Base-by-base conservation (phyloP, 140 eudicot species). In the Erigeron philadelphicus region DNA sequence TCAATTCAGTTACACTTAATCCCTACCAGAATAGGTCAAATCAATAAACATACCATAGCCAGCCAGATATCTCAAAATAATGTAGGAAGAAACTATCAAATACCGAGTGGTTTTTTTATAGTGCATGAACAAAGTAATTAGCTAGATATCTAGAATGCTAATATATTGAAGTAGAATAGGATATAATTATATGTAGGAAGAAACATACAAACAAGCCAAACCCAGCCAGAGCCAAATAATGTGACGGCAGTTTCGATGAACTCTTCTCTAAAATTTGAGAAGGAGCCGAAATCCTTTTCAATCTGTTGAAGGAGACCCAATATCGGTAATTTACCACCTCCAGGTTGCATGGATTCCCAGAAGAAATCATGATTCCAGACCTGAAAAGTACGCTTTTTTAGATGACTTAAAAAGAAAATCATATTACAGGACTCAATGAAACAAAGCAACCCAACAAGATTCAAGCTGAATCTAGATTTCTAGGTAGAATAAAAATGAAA, bases 311-410 rank as follows among this genome's bases (percentile, higher is more conserved):
- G 84, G 53, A 93, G 78, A 66, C 93, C 94, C 84, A 89, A 59
- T 49, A 75, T 79, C 0, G 98, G 98, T 77, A 75, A 64, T 47
- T 80, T 80, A 31, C 98, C 95, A 4, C 98, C 98, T 66, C 94
- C 96, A n/a, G 98, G 95, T 80, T 89, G 95, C 96, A 93, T 89
- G 31, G 96, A 84, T 75, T 93, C 98, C 98, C 98, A 93, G 77
- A 93, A 93, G 83, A 93, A 93, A 82, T 93, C 90, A 74, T 93
- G 98, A 80, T 93, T 93, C 96, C 96, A 93, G 9, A 89, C 95
- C 98, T 81, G 77, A 11, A 79, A 73, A 10, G 35, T 13, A 45
- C 63, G 58, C 8, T 42, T 59, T 15, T 61, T 9, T 38, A 41
- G 23, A 73, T 53, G 53, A 68, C 44, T 65, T 11, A 6, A 41